Evolutionary conservation across 306 rosid genomes (phyloP), one percentile per base, ranked within the genome.

Genomic region (Prunus davidiana): DNA sequence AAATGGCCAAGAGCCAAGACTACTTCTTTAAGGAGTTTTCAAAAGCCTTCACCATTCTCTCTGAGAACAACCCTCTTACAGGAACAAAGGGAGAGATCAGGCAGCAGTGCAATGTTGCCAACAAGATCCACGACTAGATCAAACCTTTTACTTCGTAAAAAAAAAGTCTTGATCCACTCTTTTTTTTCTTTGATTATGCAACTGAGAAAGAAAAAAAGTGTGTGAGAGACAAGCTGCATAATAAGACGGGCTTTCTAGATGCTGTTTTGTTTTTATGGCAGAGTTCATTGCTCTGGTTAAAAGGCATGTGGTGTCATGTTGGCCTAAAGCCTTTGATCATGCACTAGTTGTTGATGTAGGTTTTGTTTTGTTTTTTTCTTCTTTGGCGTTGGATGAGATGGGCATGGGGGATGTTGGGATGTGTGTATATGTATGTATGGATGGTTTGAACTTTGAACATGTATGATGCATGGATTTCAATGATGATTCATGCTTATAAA

Each of bases 21-120:
- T 95, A 92, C 77, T 95, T 92, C 91, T 92, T 90, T 87, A 90
- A 86, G 87, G 87, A 95, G 64, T 92, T 95, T 25, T 84, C 97
- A 1, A 87, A 86, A 76, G 99, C 99, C 70, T 87, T 95, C 57
- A 47, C 93, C 60, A 63, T 86, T 25, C 93, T 95, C 45, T 95
- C 99, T 49, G 99, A 95, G 72, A 95, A 95, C 87, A 95, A 92
- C 74, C 99, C 99, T 79, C 93, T 95, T 20, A 95, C 97, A 19
- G 99, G 99, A 34, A 62, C 87, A 0, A 80, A 90, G 84, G 97
- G 97, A 51, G 99, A 95, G 91, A 86, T 95, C 84, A 84, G 99
- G 76, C 90, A 82, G 84, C 93, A 95, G 77, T 95, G 99, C 86
- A 90, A 88, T 83, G 81, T 87, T 69, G 90, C 92, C 81, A 95